Evolutionary conservation across 805 yeast species (phyloP), one percentile per base, ranked within the genome.

Genomic region (Candida tallmaniae): DNA sequence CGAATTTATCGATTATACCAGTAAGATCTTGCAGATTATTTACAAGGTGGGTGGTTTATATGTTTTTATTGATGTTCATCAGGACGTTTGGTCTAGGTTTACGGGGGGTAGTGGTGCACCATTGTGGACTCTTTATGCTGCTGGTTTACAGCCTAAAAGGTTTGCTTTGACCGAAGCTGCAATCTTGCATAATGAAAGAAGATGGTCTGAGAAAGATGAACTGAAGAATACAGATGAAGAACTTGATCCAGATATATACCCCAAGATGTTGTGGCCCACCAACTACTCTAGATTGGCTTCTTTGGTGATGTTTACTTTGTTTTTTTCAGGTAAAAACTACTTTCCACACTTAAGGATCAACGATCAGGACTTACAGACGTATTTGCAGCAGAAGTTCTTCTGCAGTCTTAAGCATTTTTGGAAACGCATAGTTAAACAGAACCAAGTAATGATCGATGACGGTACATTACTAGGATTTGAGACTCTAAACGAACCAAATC

Each of bases 81-180:
- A 89, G 56, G 97, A 89, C 54, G 94, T 81, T 9, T 89, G 97
- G 97, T 80, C 93, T 1, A 72, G 96, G 31, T 84, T 70, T 52
- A 66, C 78, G 8, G 96, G 96, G 4, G 97, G 97, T 2, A 78
- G 86, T 30, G 97, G 97, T 13, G 95, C 96, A 3, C 97, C 97
- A 1, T 49, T 85, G 50, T 89, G 97, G 97, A 88, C 97, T 0
- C 54, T 88, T 4, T 80, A 83, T 50, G 89, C 93, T 16, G 95
- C 90, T 2, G 96, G 96, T 1, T 60, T 89, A 31, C 76, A 89
- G 36, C 96, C 96, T 0, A 64, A 54, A n/a, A 57, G 74, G n/a
- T 85, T 93, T 48, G 58, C 71, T 1, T 66, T 45, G 2, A 84
- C 93, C 4, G 85, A 83, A 39, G 95, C 96, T 1, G 90, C 96